Percentiles rank a stretch among this genome's conserved stretches.
Conservation (phyloP, 441 rosid species). For the Gossypium aridum region DNA sequence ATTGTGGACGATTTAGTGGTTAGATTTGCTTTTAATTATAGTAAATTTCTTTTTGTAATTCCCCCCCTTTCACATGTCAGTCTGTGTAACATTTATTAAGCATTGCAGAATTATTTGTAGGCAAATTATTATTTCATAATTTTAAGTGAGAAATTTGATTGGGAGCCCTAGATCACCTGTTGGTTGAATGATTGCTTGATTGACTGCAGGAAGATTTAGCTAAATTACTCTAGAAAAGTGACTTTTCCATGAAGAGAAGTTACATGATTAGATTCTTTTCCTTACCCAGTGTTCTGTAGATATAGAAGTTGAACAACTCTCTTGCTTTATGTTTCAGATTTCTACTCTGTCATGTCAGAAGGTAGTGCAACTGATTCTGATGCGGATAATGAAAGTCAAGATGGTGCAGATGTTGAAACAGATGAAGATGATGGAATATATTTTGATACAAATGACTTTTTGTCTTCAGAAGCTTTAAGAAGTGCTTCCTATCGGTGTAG, state of each 20-base stretch:
- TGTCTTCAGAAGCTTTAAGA: constrained; percentile 74
- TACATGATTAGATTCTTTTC: background rate
- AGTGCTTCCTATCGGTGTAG: constrained; percentile 83
- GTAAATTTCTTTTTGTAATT: constrained; percentile 9
- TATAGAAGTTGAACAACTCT: constrained; percentile 12
- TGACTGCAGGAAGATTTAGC: background rate
- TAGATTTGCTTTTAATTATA: constrained; percentile 23
- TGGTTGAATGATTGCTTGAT: background rate
- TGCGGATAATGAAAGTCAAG: constrained; percentile 85
- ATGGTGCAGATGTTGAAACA: constrained; percentile 77
- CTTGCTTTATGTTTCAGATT: constrained; percentile 46
- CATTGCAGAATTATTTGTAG: background rate
- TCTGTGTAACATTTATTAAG: background rate
- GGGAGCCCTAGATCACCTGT: background rate
- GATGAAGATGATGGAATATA: constrained; percentile 74
- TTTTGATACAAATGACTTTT: constrained; percentile 83
- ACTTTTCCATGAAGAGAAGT: background rate
- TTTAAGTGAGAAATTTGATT: background rate
- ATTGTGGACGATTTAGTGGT: constrained; percentile 91
- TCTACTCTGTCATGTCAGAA: constrained; percentile 95
- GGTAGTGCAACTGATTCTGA: constrained; percentile 83
- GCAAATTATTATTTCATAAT: background rate
- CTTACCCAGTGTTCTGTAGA: background rate
- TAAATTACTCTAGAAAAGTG: background rate
- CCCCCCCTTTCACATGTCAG: background rate